A percentile compares a stretch with the other conserved stretches of the same genome.
Evolutionary conservation across 495 filamentous ascomycete species (phyloP).

Genomic region (Podospora bellae-mahoneyi): DNA sequence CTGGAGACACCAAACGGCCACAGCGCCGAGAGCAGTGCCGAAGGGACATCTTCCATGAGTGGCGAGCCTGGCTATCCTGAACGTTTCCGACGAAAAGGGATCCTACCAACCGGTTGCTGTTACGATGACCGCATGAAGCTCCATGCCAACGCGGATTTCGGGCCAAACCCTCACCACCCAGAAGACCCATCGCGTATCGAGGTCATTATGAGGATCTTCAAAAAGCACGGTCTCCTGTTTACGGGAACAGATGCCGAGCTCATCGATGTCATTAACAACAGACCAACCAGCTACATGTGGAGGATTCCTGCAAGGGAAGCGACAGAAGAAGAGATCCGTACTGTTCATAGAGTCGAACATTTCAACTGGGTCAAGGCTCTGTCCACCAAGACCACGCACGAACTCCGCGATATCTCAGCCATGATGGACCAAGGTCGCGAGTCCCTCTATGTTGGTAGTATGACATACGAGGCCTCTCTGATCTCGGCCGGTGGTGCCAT

Average conservation of each 20-base stretch:
- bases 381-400: slow-evolving; percentile 48
- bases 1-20: slow-evolving; percentile 28
- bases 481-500: slow-evolving; percentile 93
- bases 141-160: slow-evolving; percentile 75
- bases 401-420: slow-evolving; percentile 57
- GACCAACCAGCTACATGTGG: slow-evolving; percentile 60
- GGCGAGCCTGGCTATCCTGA: slow-evolving; percentile 24
- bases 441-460: slow-evolving; percentile 84
- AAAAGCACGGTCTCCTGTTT: slow-evolving; percentile 68
- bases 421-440: slow-evolving; percentile 62
- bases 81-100: slow-evolving; percentile 26
- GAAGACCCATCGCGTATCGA: slow-evolving; percentile 90
- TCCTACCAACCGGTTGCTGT: slow-evolving; percentile 69
- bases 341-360: slow-evolving; percentile 72
- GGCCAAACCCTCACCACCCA: slow-evolving; percentile 71
- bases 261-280: slow-evolving; percentile 41
- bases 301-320: slow-evolving; percentile 74
- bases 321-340: slow-evolving; percentile 68
- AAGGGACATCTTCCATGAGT: slow-evolving; percentile 23
- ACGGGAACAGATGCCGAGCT: slow-evolving; percentile 47
- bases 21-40: slow-evolving; percentile 23
- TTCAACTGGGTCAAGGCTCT: slow-evolving; percentile 71
- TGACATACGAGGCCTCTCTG: slow-evolving; percentile 74
- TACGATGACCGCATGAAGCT: slow-evolving; percentile 93
- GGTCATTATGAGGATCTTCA: slow-evolving; percentile 82